Evolutionary conservation across 148 eudicot species (phyloP).

Genomic region (Camellia lanceoleosa): DNA sequence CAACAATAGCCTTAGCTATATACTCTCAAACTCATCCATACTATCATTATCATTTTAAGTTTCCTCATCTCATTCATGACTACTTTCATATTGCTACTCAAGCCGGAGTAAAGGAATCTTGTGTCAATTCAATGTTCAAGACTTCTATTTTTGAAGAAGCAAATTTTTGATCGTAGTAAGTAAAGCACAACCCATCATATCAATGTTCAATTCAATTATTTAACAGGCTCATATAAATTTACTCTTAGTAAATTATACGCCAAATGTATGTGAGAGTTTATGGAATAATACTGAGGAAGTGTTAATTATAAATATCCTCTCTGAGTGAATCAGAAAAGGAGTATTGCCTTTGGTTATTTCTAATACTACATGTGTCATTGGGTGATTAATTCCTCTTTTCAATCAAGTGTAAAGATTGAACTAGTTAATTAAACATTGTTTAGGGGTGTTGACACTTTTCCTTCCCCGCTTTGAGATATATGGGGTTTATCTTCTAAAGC

Average conservation of each 20-base stretch:
- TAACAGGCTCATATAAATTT: not conserved
- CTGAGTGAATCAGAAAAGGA: too few relatives aligned
- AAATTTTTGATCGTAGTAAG: not conserved
- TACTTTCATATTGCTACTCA: not conserved
- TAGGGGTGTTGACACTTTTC: too few relatives aligned
- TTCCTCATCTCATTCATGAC: not conserved
- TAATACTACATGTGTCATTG: too few relatives aligned
- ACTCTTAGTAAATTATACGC: not conserved
- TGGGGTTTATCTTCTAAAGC: too few relatives aligned
- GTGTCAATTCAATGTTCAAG: not conserved
- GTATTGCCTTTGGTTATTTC: too few relatives aligned
- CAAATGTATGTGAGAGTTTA: not conserved
- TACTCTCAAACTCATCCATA: not conserved
- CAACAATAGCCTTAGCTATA: not conserved
- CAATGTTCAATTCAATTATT: not conserved
- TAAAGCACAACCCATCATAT: not conserved
- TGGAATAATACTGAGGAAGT: not conserved
- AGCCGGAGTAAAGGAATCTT: not conserved
- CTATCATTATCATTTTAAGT: not conserved
- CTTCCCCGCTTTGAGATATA: too few relatives aligned
- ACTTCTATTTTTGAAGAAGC: not conserved
- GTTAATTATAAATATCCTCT: not conserved
- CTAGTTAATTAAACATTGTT: too few relatives aligned
- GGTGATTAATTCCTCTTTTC: too few relatives aligned
- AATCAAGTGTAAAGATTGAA: too few relatives aligned